Conservation (phyloP, 1,284 basidiomycete genomes). For the Fomitopsis palustris region DNA sequence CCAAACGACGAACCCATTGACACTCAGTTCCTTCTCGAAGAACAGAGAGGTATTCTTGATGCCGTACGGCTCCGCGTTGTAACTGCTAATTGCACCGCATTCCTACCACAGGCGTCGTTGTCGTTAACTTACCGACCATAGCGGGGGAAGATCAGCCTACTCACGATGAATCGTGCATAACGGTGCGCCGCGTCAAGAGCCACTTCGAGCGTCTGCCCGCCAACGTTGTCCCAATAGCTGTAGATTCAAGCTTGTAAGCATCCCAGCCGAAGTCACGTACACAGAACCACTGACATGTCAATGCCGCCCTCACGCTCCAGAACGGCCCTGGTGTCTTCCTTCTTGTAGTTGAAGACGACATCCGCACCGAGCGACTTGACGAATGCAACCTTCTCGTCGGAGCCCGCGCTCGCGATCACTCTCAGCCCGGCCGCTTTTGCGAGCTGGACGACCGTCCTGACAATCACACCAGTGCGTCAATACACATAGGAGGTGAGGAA, state of each 20-base stretch:
- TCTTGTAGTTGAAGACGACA: constrained; percentile 74
- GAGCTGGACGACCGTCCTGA: too few species aligned
- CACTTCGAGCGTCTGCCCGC: constrained; percentile 60
- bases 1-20: too few species aligned
- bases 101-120: too few species aligned
- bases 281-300: constrained; percentile 33
- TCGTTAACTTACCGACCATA: too few species aligned
- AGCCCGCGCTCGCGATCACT: constrained; percentile 72
- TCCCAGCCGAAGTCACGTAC: too few species aligned
- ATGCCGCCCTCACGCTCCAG: constrained; percentile 56
- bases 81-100: too few species aligned
- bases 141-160: constrained; percentile 26
- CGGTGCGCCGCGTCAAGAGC: constrained; percentile 46
- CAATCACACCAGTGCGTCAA: too few species aligned
- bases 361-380: constrained; percentile 63
- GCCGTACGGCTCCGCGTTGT: too few species aligned
- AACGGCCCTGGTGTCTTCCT: constrained; percentile 41
- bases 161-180: constrained; percentile 51
- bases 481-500: too few species aligned
- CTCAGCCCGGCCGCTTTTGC: too few species aligned
- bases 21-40: too few species aligned
- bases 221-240: constrained; percentile 54
- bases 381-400: constrained; percentile 63
- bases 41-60: too few species aligned
- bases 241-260: neutral